Evolutionary conservation across 177 flowering plant genomes (phyloP).

Genomic region (Vitis hybrid): DNA sequence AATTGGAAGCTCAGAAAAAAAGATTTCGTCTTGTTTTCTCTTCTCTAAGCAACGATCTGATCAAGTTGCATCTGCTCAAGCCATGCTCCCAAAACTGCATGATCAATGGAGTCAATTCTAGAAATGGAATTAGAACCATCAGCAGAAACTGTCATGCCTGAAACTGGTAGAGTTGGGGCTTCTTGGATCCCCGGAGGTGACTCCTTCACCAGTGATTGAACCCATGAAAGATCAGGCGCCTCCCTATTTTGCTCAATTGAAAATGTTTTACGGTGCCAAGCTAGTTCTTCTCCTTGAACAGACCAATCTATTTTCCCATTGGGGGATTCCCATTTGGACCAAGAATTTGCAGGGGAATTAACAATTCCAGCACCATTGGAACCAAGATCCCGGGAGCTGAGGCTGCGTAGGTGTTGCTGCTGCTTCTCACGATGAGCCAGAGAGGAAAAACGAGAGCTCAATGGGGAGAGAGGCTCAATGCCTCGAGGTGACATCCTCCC

Average conservation of each 20-base stretch:
- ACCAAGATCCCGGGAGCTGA: conserved; percentile 46
- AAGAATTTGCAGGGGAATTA: conserved; percentile 45
- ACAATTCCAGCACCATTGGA: conserved; percentile 17
- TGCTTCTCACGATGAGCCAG: conserved; percentile 40
- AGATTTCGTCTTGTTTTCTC: background rate
- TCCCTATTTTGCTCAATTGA: conserved; percentile 44
- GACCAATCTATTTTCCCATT: conserved; percentile 72
- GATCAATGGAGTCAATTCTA: conserved; percentile 33
- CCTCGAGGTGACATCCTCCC: conserved; percentile 51
- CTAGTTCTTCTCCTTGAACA: conserved; percentile 43
- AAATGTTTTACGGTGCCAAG: conserved; percentile 24
- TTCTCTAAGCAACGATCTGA: conserved; percentile 41
- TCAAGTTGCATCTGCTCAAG: conserved; percentile 65
- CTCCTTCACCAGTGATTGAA: conserved; percentile 73
- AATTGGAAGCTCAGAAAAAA: background rate
- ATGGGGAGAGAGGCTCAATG: conserved; percentile 40
- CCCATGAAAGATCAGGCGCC: conserved; percentile 82
- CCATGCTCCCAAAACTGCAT: conserved; percentile 48
- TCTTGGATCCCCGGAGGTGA: conserved; percentile 59
- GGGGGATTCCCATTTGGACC: conserved; percentile 69
- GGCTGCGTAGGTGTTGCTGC: conserved; percentile 43
- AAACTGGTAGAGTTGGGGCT: conserved; percentile 14
- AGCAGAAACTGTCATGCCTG: conserved; percentile 25
- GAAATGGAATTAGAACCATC: conserved; percentile 27
- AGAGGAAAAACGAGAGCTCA: conserved; percentile 34